Base-by-base conservation (phyloP, 164 flowering plant genomes). In the Buxus sempervirens region DNA sequence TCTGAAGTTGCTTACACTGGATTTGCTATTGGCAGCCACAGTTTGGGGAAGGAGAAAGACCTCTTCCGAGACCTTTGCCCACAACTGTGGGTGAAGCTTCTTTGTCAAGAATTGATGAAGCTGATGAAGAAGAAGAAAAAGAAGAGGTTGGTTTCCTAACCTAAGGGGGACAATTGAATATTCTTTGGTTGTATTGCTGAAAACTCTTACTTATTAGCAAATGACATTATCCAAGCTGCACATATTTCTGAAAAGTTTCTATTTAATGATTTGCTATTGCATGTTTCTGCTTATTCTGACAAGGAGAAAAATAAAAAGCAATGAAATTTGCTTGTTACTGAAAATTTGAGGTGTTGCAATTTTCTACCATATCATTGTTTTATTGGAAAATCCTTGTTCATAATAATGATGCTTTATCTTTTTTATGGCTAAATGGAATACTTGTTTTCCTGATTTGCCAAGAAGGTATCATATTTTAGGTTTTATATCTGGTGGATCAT, bases 31-130 rank as follows among this genome's bases (percentile, higher is more conserved):
- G 58, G 76, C 84, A 87, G 98, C 83, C 82, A 41, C 83, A 78
- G 18, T 69, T 76, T 64, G 75, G 71, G 26, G 86, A 84, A 51
- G 59, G 75, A 51, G 60, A 75, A 51, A 83, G 76, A 75, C 68
- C 75, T 66, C 93, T 90, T 72, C 96, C 98, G 48, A 84, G 82
- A 72, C 96, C 96, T 62, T 75, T 82, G 73, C 91, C 93, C 65
- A 32, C 72, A 23, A 58, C 82, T 21, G 41, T 73, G 53, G 62
- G 60, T 65, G 81, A 71, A 42, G 60, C 54, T 19, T 54, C 41
- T n/a, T 51, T 69, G n/a, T 66, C 74, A 21, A 77, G 70, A 54
- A 76, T 77, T 67, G 71, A n/a, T 63, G 83, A 77, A 58, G 78
- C 32, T 67, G 83, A 73, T 58, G 81, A 80, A 55, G 84, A 81